phyloP scores from a whole-genome alignment of 176 grass and related monocot genomes.

The Tillandsia leiboldiana region DNA sequence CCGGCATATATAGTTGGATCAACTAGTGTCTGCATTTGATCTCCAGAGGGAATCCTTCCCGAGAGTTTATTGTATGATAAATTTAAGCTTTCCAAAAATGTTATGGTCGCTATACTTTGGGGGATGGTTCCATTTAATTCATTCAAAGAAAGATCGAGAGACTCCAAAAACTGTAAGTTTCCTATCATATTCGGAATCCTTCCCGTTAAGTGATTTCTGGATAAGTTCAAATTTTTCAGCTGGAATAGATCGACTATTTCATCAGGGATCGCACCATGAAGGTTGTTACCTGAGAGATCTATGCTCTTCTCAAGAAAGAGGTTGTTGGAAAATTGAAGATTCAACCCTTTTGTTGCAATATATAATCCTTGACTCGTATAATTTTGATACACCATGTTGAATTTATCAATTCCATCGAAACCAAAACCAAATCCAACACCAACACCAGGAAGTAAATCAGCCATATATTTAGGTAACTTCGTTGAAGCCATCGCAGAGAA shows the following conservation, averaged over 20 bases:
- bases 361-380: neutral
- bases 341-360: slow-evolving; percentile 21
- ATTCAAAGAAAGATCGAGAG: slow-evolving; percentile 33
- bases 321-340: neutral
- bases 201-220: slow-evolving; percentile 10
- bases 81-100: slow-evolving; percentile 20
- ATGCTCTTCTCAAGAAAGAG: neutral
- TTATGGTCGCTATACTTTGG: neutral
- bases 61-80: slow-evolving; percentile 32
- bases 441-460: too few relatives aligned
- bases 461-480: neutral
- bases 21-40: slow-evolving; percentile 32
- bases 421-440: too few relatives aligned
- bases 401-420: too few relatives aligned
- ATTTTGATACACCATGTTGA: neutral
- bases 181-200: slow-evolving; percentile 16
- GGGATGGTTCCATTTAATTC: slow-evolving; percentile 23
- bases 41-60: slow-evolving; percentile 22
- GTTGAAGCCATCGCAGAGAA: slow-evolving; percentile 12
- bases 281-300: slow-evolving; percentile 27
- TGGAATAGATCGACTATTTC: slow-evolving; percentile 7
- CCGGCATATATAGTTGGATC: slow-evolving; percentile 20
- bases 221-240: slow-evolving; percentile 25
- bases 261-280: slow-evolving; percentile 17
- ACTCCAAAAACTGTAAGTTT: slow-evolving; percentile 17